A percentile compares a stretch with the other conserved stretches of the same genome.
These are phyloP conservation scores for Seminavis robusta DNA, from an alignment of 108 stramenopile genomes.

Conservation along the genomic window DNA sequence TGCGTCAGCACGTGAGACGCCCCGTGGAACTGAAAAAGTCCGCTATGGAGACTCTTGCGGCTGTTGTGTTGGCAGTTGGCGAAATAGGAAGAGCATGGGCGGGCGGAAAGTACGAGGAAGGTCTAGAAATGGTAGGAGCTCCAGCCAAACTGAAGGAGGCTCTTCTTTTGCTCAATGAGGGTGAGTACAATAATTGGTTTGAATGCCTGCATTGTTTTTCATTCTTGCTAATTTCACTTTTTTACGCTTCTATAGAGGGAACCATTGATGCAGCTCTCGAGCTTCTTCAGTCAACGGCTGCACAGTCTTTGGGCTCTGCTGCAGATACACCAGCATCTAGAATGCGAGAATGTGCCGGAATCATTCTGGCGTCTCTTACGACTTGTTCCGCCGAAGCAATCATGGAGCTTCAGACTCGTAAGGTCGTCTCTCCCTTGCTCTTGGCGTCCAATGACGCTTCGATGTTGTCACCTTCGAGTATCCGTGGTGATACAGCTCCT, in stretches of 20 bases:
- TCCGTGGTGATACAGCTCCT: constrained; percentile 69
- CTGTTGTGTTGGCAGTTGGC: constrained; percentile 35
- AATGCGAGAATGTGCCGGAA: constrained; percentile 65
- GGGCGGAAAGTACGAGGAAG: constrained; percentile 44
- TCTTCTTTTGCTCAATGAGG: constrained; percentile 30
- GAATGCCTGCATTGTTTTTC: no score
- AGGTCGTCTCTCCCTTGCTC: constrained; percentile 49
- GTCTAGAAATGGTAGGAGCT: constrained; percentile 24
- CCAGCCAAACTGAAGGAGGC: constrained; percentile 34
- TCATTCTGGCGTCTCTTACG: constrained; percentile 51
- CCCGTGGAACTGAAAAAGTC: constrained; percentile 42
- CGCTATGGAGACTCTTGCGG: constrained; percentile 60
- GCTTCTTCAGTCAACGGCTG: constrained; percentile 40
- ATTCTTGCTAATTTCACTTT: no score
- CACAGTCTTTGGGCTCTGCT: constrained; percentile 48
- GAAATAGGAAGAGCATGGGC: constrained; percentile 47
- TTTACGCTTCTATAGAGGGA: constrained; percentile 18
- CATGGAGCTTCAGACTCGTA: constrained; percentile 54
- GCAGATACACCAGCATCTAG: constrained; percentile 52
- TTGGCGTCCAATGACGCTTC: constrained; percentile 45
- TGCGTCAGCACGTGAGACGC: constrained; percentile 27
- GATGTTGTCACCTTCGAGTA: constrained; percentile 41
- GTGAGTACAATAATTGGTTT: no score
- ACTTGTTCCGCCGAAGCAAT: constrained; percentile 63
- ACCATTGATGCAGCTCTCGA: constrained; percentile 33